Conservation (phyloP, 495 filamentous ascomycete species). For the Lasiosphaeria ovina region DNA sequence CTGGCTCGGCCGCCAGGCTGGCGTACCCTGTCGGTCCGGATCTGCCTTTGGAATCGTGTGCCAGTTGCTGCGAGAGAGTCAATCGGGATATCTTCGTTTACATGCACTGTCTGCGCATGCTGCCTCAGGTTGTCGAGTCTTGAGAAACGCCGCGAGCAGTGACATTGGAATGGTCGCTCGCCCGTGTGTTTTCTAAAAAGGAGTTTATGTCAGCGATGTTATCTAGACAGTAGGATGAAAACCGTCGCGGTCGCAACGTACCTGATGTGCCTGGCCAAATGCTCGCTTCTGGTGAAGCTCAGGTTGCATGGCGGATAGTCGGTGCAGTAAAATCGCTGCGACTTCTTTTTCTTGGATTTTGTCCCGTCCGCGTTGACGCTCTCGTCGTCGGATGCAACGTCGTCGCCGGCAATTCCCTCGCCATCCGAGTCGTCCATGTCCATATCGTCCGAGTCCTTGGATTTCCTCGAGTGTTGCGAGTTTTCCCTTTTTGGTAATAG, state of each 20-base stretch:
- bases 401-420: slow-evolving; percentile 49
- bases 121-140: slow-evolving; percentile 93
- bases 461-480: slow-evolving; percentile 62
- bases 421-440: slow-evolving; percentile 75
- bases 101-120: slow-evolving; percentile 96
- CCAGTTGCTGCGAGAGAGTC: slow-evolving; percentile 93
- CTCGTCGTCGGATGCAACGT: slow-evolving; percentile 75
- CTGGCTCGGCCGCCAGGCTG: slow-evolving; percentile 68
- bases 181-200: slow-evolving; percentile 85
- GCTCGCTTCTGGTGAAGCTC: slow-evolving; percentile 95
- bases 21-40: slow-evolving; percentile 72
- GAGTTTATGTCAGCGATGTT: slow-evolving; percentile 26
- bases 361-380: slow-evolving; percentile 65
- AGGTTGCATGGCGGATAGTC: slow-evolving; percentile 92
- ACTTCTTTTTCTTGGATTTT: slow-evolving; percentile 89
- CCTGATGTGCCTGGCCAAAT: slow-evolving; percentile 92
- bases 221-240: not conserved
- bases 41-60: slow-evolving; percentile 90
- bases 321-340: slow-evolving; percentile 95
- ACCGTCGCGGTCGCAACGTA: slow-evolving; percentile 35
- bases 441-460: slow-evolving; percentile 68
- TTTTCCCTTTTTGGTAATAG: slow-evolving; percentile 49
- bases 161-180: slow-evolving; percentile 95
- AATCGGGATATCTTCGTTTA: slow-evolving; percentile 92
- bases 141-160: slow-evolving; percentile 94